Base-by-base conservation (phyloP, 2,329 filamentous ascomycete genomes). In the Claviceps paspali region DNA sequence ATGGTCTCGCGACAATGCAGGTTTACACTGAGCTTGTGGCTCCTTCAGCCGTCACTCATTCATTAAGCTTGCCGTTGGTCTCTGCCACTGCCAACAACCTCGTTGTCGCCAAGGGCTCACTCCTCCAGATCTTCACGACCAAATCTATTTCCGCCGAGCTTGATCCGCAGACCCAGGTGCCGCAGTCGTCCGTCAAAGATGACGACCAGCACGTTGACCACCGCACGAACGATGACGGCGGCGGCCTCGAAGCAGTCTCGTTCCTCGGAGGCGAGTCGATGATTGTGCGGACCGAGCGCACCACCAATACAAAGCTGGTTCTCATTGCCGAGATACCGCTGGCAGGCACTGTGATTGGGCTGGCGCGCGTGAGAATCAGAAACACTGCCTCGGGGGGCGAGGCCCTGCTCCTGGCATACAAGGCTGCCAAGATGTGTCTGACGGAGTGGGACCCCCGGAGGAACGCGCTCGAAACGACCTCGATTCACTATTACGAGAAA, bases 401-500 rank as follows among this genome's bases (percentile, higher is more conserved):
- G 43, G 80, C 81, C 33, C 67, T 98, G 38, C 64, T 98, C 38
- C 59, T 96, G 40, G 81, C 85, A 1, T 82, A 88, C 60, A 81
- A 82, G 52, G 86, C 94, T 60, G 91, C 91, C 29, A 94, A 94
- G 61, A 70, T 96, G 52, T 92, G 83, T 57, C 67, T 98, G 56
- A 70, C 94, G 39, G 84, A 95, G 62, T 98, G 91, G 91, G 84
- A 96, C 54, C 77, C 84, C 7, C 76, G 81, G 54, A 76, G 75
- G 47, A 70, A 82, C 57, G 73, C 74, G 36, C 77, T 96, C 49
- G 78, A 80, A 49, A 96, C 88, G 37, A 75, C 91, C 44, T 96
- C 88, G 36, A 88, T 98, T 50, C 91, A 98, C 63, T 96, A 87
- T 67, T 98, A 96, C 61, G 91, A 98, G 58, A 83, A 91, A 55